These are phyloP conservation scores for Mycena vulgaris DNA, from an alignment of 768 basidiomycete species.

Conservation along the genomic window DNA sequence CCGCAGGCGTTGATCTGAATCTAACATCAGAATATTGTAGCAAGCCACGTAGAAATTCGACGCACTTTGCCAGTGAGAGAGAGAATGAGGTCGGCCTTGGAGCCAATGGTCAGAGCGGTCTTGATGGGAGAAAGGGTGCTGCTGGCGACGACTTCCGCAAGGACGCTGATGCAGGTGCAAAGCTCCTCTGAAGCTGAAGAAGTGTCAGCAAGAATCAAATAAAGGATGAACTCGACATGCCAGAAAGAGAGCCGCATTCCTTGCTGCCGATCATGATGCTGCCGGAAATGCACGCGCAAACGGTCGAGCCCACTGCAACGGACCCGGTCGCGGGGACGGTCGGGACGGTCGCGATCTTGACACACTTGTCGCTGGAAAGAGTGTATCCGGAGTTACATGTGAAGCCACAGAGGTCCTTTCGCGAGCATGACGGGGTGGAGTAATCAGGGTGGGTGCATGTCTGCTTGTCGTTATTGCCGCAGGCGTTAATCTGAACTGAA, in stretches of 20 bases:
- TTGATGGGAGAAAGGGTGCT: neutral
- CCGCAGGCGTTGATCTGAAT: neutral
- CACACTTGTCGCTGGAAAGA: neutral
- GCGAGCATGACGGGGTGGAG: neutral
- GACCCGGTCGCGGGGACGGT: too few relatives aligned
- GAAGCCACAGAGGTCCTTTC: neutral
- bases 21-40: too few relatives aligned
- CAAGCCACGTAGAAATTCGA: too few relatives aligned
- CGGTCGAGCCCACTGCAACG: too few relatives aligned
- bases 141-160: neutral
- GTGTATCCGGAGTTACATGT: neutral
- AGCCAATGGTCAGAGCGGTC: neutral
- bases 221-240: neutral
- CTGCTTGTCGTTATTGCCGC: neutral
- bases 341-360: neutral
- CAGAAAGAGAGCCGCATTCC: too few relatives aligned
- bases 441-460: neutral
- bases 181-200: neutral
- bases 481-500: neutral
- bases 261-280: too few relatives aligned
- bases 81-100: neutral
- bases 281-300: too few relatives aligned
- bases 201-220: neutral
- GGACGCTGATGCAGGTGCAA: neutral
- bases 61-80: neutral